phyloP scores from a whole-genome alignment of 306 rosid genomes.

The Inga laurina region DNA sequence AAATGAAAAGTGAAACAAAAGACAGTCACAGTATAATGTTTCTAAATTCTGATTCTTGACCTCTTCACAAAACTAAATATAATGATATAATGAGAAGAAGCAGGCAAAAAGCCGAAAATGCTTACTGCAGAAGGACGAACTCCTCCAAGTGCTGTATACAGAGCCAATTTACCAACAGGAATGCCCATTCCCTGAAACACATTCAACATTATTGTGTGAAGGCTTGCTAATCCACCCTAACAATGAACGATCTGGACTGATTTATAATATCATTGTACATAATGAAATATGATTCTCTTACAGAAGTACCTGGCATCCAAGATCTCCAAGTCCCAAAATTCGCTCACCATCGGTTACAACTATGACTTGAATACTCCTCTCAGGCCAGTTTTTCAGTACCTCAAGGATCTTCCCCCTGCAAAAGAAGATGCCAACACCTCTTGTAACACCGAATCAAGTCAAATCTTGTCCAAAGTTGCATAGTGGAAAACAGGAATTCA shows the following conservation, averaged over 20 bases:
- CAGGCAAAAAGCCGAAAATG: conserved; percentile 19
- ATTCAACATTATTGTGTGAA: conserved; percentile 35
- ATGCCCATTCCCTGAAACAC: conserved; percentile 96
- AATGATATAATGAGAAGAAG: conserved; percentile 26
- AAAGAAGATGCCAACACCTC: conserved; percentile 11
- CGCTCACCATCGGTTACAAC: conserved; percentile 96
- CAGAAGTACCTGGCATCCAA: conserved; percentile 87
- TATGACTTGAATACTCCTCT: conserved; percentile 67
- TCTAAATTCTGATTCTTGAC: neutral
- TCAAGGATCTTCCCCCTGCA: conserved; percentile 87
- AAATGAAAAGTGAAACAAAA: neutral
- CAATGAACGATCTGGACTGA: neutral
- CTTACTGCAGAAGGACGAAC: conserved; percentile 95
- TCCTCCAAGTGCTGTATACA: conserved; percentile 93
- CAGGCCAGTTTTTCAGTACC: conserved; percentile 98
- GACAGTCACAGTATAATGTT: neutral
- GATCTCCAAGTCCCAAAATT: conserved; percentile 96
- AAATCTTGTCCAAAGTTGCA: conserved; percentile 3
- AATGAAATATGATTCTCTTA: conserved; percentile 15
- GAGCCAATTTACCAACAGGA: conserved; percentile 93
- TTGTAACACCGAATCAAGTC: conserved; percentile 13
- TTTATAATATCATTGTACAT: neutral
- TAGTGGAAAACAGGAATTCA: conserved; percentile 5
- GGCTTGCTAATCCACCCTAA: conserved; percentile 19
- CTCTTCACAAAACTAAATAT: neutral